Conservation (phyloP, 2,329 filamentous ascomycete genomes). For the Pezicula carpinea region DNA sequence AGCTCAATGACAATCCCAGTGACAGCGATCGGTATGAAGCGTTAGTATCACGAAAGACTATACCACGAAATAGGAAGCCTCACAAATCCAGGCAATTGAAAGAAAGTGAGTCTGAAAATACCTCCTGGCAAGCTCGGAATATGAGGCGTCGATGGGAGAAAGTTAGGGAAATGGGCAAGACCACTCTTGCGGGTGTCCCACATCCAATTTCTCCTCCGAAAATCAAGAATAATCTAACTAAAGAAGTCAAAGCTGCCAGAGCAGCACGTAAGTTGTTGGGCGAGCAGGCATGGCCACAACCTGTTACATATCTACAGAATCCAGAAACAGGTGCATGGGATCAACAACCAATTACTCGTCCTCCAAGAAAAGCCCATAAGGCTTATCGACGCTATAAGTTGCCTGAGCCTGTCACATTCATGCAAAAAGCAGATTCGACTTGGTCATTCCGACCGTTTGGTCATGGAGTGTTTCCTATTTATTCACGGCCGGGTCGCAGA, state of each 20-base stretch:
- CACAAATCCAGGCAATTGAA: too few relatives aligned
- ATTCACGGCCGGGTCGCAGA: constrained; percentile 19
- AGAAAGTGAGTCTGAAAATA: too few relatives aligned
- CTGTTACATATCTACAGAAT: not conserved
- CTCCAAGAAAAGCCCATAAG: not conserved
- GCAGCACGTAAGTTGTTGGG: not conserved
- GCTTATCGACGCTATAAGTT: constrained; percentile 6
- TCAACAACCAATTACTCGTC: not conserved
- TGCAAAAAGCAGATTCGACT: constrained; percentile 23
- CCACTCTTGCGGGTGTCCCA: too few relatives aligned
- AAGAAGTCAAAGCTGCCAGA: not conserved
- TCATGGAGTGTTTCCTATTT: constrained; percentile 27
- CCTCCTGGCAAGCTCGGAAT: too few relatives aligned
- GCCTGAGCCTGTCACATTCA: constrained; percentile 26
- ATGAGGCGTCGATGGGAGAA: too few relatives aligned
- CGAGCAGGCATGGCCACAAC: not conserved
- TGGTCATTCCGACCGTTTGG: constrained; percentile 27
- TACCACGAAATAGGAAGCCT: too few relatives aligned
- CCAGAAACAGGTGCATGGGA: constrained; percentile 2
- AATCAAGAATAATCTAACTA: not conserved
- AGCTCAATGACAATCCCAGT: not conserved
- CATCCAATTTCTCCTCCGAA: not conserved
- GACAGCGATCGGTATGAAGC: not conserved
- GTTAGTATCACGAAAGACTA: not conserved
- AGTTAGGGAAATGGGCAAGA: too few relatives aligned